These are phyloP conservation scores for Mucor ambiguus DNA, from an alignment of 371 early-diverging fungal species.

Conservation along the genomic window DNA sequence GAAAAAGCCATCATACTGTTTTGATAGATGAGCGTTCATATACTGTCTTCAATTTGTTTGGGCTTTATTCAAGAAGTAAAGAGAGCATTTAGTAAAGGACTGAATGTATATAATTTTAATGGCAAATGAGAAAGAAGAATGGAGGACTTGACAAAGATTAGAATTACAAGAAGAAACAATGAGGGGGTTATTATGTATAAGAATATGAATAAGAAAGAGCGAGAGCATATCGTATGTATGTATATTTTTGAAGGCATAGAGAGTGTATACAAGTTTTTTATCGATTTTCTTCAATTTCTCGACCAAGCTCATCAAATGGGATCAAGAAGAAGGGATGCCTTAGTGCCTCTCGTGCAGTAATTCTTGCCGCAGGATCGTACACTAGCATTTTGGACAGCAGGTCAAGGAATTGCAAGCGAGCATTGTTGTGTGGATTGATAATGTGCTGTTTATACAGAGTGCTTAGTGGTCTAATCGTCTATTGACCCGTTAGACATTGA, in stretches of 20 bases:
- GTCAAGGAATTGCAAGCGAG: slow-evolving; percentile 54
- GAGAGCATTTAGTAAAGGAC: not conserved
- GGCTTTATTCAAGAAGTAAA: too few relatives aligned
- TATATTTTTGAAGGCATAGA: not conserved
- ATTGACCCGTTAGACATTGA: not conserved
- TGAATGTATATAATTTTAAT: not conserved
- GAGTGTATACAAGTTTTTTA: not conserved
- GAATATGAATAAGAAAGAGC: not conserved
- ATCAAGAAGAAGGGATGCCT: slow-evolving; percentile 80
- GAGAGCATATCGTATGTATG: not conserved
- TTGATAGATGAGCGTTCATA: too few relatives aligned
- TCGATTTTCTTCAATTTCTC: slow-evolving; percentile 18
- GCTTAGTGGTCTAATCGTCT: not conserved
- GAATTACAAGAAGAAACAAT: not conserved
- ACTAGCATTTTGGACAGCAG: slow-evolving; percentile 80
- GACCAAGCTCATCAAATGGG: slow-evolving; percentile 37
- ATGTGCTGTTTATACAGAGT: slow-evolving; percentile 25
- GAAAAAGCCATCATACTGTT: too few relatives aligned
- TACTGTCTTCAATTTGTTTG: too few relatives aligned
- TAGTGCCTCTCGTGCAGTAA: slow-evolving; percentile 84
- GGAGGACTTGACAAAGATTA: not conserved
- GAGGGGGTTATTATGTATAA: not conserved
- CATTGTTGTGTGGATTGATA: slow-evolving; percentile 33
- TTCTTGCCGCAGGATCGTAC: slow-evolving; percentile 85
- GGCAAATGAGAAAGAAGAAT: not conserved